Evolutionary conservation across 345 rosid genomes (phyloP).

Genomic region (Rhodamnia rubescens): DNA sequence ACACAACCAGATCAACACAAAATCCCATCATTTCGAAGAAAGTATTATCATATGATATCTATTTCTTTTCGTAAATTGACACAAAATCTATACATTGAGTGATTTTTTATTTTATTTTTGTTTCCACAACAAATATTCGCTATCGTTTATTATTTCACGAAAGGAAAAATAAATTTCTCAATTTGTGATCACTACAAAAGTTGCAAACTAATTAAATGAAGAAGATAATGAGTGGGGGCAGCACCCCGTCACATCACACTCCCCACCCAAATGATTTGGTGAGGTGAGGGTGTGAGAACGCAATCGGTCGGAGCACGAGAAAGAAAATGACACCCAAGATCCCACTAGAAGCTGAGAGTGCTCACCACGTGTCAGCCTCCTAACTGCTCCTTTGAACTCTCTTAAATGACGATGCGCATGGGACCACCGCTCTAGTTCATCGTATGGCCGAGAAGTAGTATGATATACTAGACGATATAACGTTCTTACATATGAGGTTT

Average conservation of each 20-base stretch:
- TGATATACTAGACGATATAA: too few relatives aligned
- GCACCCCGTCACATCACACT: background rate
- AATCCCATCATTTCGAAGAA: background rate
- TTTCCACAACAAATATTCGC: background rate
- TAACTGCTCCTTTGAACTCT: constrained; percentile 17
- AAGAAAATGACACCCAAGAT: constrained; percentile 5
- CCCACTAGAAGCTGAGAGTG: constrained; percentile 34
- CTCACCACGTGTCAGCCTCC: constrained; percentile 36
- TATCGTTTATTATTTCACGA: background rate
- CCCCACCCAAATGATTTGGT: constrained; percentile 1
- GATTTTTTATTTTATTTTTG: background rate
- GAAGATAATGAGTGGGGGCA: background rate
- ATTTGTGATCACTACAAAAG: background rate
- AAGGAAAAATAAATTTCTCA: background rate
- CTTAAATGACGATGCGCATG: background rate
- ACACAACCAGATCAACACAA: background rate
- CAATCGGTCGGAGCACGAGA: background rate
- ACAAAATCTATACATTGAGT: background rate
- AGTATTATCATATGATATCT: background rate
- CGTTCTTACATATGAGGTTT: background rate
- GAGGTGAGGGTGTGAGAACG: background rate
- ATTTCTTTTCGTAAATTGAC: background rate
- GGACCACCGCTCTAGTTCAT: background rate
- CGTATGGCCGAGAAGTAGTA: too few relatives aligned
- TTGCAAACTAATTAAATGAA: background rate